Evolutionary conservation across 2,329 filamentous ascomycete species (phyloP), one percentile per base, ranked within the genome.

Genomic region (Alternaria hordeiaustralica): DNA sequence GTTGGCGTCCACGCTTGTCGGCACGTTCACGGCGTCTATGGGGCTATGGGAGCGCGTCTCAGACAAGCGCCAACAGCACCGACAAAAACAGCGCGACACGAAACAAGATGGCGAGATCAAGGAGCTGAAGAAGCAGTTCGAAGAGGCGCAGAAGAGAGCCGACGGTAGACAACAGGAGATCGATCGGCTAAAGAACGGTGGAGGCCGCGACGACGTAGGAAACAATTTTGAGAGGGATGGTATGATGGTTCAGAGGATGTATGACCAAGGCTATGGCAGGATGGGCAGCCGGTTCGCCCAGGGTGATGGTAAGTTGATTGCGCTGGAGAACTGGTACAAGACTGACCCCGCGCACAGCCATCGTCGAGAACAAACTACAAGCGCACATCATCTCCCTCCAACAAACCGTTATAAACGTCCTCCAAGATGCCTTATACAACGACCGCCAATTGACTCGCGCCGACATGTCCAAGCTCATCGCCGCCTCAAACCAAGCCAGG

Each of bases 21-120:
- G 81, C 47, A 83, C 81, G 15, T 82, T 83, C 66, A 80, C 79
- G 4, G 79, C 81, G n/a, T 79, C 79, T 30, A 79, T 82, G 70
- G 78, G 79, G n/a, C 72, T 83, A 18, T 80, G 79, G 67, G 81
- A 83, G 60, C 79, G 80, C 28, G 73, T 82, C 9, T 69, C 75
- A 33, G 74, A 78, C 28, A 78, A 75, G 58, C 70, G 72, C 36
- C 75, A 79, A 51, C 78, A 82, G 62, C 72, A 72, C 26, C 77
- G 79, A 53, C 80, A 82, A 67, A 72, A 75, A 69, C 81, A 78
- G 69, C 79, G 70, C 63, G 80, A 77, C 54, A 66, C 63, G 2
- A 70, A 74, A 18, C 79, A 80, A 55, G 73, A 80, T 58, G 67
- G 69, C 12, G 72, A 78, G 53, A 79, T 80, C 64, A 76, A 77